Evolutionary conservation across 2,329 filamentous ascomycete species (phyloP), one percentile per base, ranked within the genome.

Genomic region (Fusarium bactridioides): DNA sequence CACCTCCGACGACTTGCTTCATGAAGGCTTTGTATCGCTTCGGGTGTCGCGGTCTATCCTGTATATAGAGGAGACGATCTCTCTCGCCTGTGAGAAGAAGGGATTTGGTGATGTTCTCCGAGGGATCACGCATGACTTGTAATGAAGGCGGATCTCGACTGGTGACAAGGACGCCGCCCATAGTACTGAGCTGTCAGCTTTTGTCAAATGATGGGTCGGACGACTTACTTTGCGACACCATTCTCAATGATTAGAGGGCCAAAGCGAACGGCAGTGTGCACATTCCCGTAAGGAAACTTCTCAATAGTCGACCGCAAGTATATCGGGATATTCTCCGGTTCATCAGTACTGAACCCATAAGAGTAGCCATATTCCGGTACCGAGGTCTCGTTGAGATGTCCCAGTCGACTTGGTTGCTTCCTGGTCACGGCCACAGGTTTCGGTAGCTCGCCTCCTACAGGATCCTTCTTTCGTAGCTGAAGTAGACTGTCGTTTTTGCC

Each of bases 201-300:
- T 2, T 35, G 21, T 13, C 0, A 10, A 7, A 25, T 38, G 5
- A 7, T 25, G 10, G 2, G 11, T 19, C 19, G 13, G 12, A 2
- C 1, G 2, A 77, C 80, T 77, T 71, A 83, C 82, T 80, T 76
- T 41, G 71, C 73, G n/a, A 80, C 77, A 4, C 80, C 81, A 61
- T 82, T 83, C 68, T 83, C 80, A n/a, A 84, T 80, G 4, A 83
- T 60, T 9, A 84, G 33, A 1, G 82, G 81, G 1, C 82, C 82
- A 29, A 84, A 43, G 0, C 81, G 76, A 12, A 84, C 61, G 0
- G 80, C 79, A 78, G 82, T 82, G 44, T 82, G 82, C 1, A 82
- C 76, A 51, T 82, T 80, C 0, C 78, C 78, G 50, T 77, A 81
- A 0, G 80, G 80, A 60, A 80, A 77, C 25, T 77, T 74, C 29